Base-by-base conservation (phyloP, 192 early-diverging fungal species). In the Entophlyctis luteolus region DNA sequence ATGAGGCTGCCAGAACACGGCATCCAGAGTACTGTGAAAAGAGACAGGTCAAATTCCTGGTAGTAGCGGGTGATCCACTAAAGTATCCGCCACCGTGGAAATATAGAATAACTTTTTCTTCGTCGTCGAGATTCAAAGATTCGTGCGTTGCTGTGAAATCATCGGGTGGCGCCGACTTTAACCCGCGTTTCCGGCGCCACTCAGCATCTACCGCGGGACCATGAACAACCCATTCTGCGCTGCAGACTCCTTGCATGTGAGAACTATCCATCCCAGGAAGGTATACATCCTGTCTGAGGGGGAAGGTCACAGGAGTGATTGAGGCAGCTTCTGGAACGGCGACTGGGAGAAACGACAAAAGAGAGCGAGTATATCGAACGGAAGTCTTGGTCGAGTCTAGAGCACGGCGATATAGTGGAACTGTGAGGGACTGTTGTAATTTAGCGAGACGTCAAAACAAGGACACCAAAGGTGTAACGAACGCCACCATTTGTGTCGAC, bases 1-100 rank as follows among this genome's bases (percentile, higher is more conserved):
- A 78, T 36, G 55, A 55, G 38, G 88, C 68, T 22, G 77, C 77
- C 2, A 74, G 46, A n/a, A 74, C 67, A 6, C 55, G 60, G 2
- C 37, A 63, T 3, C 48, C 34, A 33, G 39, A 23, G 36, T 59
- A 39, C 32, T 71, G 31, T 2, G 56, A 37, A 37, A 75, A 71
- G 29, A 59, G 20, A 28, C 57, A 62, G 5, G 72, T 73, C 29
- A 76, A 36, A 35, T 49, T 45, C 2, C 75, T 33, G 4, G 71
- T 74, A 8, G 59, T 52, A 29, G 67, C 12, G 1, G 71, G 47
- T 3, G 58, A 63, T n/a, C 75, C 56, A 59, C 69, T 70, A 29
- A 73, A 46, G 68, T 34, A 76, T 12, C 59, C 75, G 20, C 75
- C 75, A 16, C 76, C 76, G 36, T 77, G 76, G 42, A 75, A 55